Evolutionary conservation across 495 filamentous ascomycete genomes (phyloP).

Genomic region (Cercophora scortea): DNA sequence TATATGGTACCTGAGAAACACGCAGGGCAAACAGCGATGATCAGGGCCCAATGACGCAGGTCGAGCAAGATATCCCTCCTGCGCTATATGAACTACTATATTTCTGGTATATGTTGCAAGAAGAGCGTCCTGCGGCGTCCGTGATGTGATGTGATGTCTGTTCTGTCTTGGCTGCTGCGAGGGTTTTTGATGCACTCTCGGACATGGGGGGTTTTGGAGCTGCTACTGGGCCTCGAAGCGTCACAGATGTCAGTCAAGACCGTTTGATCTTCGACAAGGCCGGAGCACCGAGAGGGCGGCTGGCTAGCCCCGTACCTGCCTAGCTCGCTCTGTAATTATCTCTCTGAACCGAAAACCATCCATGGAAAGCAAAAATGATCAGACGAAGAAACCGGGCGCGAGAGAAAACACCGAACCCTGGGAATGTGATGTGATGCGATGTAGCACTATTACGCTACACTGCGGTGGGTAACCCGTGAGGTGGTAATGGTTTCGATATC

Average conservation of each 20-base stretch:
- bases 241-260: not conserved
- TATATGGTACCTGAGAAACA: no score
- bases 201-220: no score
- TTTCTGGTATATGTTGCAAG: no score
- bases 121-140: no score
- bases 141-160: no score
- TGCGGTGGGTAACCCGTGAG: not conserved
- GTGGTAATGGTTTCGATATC: not conserved
- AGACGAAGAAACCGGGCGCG: not conserved
- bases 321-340: not conserved
- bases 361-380: not conserved
- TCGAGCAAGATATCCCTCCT: no score
- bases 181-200: no score
- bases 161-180: no score
- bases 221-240: not conserved
- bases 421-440: not conserved
- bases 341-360: not conserved
- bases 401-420: not conserved
- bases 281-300: not conserved
- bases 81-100: no score
- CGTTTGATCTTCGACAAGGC: not conserved
- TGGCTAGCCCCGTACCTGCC: no score
- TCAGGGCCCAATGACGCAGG: no score
- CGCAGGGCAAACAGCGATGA: no score
- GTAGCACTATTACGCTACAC: not conserved